Conservation (phyloP, 805 yeast species). For the Wickerhamomyces rabaulensis region DNA sequence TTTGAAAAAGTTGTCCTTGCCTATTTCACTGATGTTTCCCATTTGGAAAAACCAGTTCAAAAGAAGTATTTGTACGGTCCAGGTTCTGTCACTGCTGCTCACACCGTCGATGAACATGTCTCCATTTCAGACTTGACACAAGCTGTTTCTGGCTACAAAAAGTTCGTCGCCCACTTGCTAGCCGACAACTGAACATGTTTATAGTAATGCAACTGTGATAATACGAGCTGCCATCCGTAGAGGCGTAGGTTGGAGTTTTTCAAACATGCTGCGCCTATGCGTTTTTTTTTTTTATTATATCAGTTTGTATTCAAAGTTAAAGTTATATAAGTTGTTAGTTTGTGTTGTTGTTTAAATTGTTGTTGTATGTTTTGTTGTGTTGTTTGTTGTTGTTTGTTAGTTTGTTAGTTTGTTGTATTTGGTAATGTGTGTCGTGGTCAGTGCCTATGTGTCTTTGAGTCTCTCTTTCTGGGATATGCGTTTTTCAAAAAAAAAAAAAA, state of each 20-base stretch:
- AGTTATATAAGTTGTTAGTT: no score
- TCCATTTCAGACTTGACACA: conserved; percentile 38
- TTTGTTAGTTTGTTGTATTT: no score
- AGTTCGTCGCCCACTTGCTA: conserved; percentile 14
- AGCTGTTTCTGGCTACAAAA: conserved; percentile 50
- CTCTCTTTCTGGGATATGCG: no score
- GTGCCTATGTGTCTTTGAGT: no score
- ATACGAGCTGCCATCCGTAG: background rate
- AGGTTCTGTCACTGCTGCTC: conserved; percentile 59
- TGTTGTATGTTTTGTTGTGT: no score
- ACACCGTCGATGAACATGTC: conserved; percentile 51
- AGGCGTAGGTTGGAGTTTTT: no score
- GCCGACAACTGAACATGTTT: background rate
- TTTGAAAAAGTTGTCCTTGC: conserved; percentile 49
- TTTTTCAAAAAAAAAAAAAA: background rate
- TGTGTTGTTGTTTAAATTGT: no score
- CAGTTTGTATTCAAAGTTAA: no score
- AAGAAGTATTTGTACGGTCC: conserved; percentile 58
- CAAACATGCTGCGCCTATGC: no score
- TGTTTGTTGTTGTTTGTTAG: no score
- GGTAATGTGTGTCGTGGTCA: no score
- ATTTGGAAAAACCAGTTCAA: conserved; percentile 26
- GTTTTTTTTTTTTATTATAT: no score
- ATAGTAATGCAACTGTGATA: background rate
- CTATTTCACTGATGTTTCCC: conserved; percentile 51